These are phyloP conservation scores for Luzula sylvatica DNA, from an alignment of 176 grass and related monocot species.

Conservation along the genomic window DNA sequence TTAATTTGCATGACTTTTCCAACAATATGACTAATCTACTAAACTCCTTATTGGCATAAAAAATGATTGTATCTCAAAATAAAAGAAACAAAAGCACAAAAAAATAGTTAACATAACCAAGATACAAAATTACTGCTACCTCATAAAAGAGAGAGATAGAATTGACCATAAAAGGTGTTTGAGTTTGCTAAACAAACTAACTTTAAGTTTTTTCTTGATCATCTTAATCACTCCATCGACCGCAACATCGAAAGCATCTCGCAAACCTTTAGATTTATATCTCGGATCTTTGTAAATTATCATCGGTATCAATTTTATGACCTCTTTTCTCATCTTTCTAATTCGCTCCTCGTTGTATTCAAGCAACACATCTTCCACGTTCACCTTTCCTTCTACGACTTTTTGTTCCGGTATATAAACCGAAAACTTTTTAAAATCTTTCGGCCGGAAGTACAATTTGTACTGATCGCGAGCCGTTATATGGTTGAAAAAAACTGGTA, in stretches of 20 bases:
- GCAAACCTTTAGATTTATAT: conserved; percentile 12
- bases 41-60: no score
- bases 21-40: no score
- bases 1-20: no score
- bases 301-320: conserved; percentile 47
- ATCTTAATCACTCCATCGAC: conserved; percentile 22
- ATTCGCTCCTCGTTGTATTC: conserved; percentile 28
- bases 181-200: no score
- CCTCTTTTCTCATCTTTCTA: conserved; percentile 39
- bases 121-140: no score
- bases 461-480: conserved; percentile 28
- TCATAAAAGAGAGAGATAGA: no score
- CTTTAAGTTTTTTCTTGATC: conserved; percentile 31
- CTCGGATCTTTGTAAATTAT: conserved; percentile 41
- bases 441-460: conserved; percentile 34
- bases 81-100: no score
- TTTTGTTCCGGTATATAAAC: conserved; percentile 28
- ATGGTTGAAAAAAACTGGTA: conserved; percentile 52
- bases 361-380: no score
- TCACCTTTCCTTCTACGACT: conserved; percentile 24
- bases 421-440: conserved; percentile 14
- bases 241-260: conserved; percentile 35
- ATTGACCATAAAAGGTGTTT: no score
- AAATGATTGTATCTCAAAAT: no score
- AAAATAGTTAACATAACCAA: no score